A percentile compares a stretch with the other conserved stretches of the same genome.
Evolutionary conservation across 1,284 basidiomycete genomes (phyloP).

Genomic region (Apiotrichum domesticum): DNA sequence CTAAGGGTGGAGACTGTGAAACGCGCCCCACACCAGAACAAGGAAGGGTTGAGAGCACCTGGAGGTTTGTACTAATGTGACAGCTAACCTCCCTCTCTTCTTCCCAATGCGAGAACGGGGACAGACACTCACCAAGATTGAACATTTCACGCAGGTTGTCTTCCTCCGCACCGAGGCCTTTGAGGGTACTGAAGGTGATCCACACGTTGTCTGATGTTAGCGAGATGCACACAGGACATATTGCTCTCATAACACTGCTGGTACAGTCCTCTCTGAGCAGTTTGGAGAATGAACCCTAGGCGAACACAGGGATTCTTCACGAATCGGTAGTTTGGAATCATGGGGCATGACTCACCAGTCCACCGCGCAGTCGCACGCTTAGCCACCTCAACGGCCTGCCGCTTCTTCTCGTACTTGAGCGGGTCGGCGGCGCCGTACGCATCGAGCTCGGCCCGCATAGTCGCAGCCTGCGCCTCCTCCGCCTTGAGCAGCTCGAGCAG

Average conservation of each 20-base stretch:
- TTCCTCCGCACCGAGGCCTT: slow-evolving; percentile 13
- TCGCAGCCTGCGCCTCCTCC: slow-evolving; percentile 8
- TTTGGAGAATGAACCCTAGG: no score
- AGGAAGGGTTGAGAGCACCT: no score
- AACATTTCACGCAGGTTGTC: slow-evolving; percentile 23
- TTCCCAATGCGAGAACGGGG: no score
- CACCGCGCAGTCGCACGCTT: slow-evolving; percentile 73
- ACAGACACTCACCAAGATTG: slow-evolving; percentile 30
- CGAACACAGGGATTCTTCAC: no score
- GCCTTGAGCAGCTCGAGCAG: slow-evolving; percentile 51
- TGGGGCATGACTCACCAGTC: slow-evolving; percentile 59
- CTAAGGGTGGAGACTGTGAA: neutral
- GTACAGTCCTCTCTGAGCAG: no score
- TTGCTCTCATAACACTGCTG: no score
- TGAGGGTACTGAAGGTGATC: slow-evolving; percentile 20
- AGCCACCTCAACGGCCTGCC: slow-evolving; percentile 61
- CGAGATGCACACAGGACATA: no score
- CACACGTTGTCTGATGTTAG: slow-evolving; percentile 34
- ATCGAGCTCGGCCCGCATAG: slow-evolving; percentile 54
- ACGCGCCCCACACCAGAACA: no score
- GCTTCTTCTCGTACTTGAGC: slow-evolving; percentile 66
- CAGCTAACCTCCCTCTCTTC: no score
- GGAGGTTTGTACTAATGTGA: no score
- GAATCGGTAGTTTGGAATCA: neutral
- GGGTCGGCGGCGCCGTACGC: slow-evolving; percentile 76